A percentile compares a stretch with the other conserved stretches of the same genome.
Conservation (phyloP, 2,329 filamentous ascomycete species). For the Ophiostoma fasciatum region DNA sequence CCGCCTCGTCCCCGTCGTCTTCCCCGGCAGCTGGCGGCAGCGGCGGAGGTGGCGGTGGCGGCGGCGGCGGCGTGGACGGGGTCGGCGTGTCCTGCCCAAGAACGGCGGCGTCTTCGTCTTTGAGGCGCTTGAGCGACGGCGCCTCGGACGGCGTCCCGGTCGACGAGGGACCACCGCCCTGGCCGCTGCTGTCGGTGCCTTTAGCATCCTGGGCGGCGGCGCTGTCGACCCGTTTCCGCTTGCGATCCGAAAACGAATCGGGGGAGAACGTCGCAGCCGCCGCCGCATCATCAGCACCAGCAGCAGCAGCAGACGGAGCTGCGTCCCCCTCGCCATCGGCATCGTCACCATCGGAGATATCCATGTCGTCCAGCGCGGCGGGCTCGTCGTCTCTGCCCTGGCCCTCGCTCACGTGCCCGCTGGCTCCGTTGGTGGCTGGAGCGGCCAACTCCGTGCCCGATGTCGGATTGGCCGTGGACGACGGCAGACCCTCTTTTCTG, state of each 20-base stretch:
- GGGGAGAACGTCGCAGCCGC: constrained; percentile 20
- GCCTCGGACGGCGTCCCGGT: constrained; percentile 35
- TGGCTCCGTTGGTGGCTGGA: neutral
- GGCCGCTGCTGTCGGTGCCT: neutral
- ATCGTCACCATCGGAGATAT: constrained; percentile 34
- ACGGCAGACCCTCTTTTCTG: neutral
- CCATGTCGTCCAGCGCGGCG: constrained; percentile 20
- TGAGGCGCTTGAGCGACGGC: constrained; percentile 38
- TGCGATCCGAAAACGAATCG: constrained; percentile 38
- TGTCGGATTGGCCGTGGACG: neutral
- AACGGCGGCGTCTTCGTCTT: constrained; percentile 26
- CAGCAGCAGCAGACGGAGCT: too few species aligned
- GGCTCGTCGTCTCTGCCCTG: constrained; percentile 11
- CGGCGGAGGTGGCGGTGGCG: constrained; percentile 23
- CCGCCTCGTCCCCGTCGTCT: constrained; percentile 9
- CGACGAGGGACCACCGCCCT: constrained; percentile 20
- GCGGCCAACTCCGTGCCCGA: too few species aligned
- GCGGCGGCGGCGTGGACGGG: constrained; percentile 32
- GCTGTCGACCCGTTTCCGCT: constrained; percentile 49
- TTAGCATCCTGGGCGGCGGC: constrained; percentile 4
- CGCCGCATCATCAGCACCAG: too few species aligned
- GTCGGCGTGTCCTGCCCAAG: constrained; percentile 14
- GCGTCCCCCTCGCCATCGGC: neutral
- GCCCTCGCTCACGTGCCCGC: neutral
- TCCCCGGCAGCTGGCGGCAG: constrained; percentile 7